Conservation (phyloP, 2,329 filamentous ascomycete species). For the Didymella segeticola region DNA sequence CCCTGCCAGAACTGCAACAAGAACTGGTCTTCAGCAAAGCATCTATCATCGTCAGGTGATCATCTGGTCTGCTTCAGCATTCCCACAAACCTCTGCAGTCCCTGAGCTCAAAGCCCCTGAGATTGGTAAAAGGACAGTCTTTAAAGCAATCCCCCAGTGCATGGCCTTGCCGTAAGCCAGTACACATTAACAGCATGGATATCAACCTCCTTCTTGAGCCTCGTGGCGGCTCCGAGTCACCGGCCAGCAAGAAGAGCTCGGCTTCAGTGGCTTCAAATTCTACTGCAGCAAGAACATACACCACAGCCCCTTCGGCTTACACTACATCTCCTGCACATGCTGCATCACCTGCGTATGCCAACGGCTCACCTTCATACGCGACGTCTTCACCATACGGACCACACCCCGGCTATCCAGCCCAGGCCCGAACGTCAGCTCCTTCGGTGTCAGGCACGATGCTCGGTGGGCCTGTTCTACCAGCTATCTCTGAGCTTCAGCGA, state of each 20-base stretch:
- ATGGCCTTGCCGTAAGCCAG: constrained; percentile 55
- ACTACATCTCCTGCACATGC: constrained; percentile 45
- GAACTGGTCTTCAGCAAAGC: background rate
- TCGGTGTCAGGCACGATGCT: constrained; percentile 38
- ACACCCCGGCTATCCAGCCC: constrained; percentile 33
- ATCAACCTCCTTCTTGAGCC: constrained; percentile 87
- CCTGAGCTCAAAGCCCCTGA: background rate
- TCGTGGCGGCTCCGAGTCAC: constrained; percentile 75
- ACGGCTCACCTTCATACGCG: constrained; percentile 41
- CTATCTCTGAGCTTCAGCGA: constrained; percentile 47
- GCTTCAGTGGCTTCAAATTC: constrained; percentile 45
- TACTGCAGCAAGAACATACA: constrained; percentile 49
- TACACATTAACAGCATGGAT: constrained; percentile 79
- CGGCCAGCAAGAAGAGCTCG: constrained; percentile 55
- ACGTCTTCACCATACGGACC: constrained; percentile 40
- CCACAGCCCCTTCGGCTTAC: constrained; percentile 46
- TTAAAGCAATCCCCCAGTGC: constrained; percentile 21
- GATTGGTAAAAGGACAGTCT: background rate
- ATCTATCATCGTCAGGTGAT: constrained; percentile 2
- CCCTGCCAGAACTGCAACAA: background rate
- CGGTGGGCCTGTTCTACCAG: constrained; percentile 48
- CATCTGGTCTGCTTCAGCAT: background rate
- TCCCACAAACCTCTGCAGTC: background rate
- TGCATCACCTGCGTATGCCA: constrained; percentile 40
- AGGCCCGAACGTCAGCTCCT: constrained; percentile 36